Evolutionary conservation across 805 yeast genomes (phyloP), one percentile per base, ranked within the genome.

Genomic region (Pichia californica): DNA sequence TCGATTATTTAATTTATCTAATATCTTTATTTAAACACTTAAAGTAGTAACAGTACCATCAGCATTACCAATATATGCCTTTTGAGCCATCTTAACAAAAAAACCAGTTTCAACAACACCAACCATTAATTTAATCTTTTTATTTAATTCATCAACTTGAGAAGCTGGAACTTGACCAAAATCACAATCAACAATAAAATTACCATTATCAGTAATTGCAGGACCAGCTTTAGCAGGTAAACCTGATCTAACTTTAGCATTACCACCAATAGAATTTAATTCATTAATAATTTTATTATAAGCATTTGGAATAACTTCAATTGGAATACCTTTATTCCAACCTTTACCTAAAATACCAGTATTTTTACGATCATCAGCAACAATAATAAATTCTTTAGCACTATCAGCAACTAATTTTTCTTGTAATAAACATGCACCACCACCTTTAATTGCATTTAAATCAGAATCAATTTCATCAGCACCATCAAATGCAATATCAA

Each of bases 61-160:
- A 34, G 78, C 71, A 59, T 87, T 88, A 37, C 99, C 99, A 59
- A 93, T 86, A 65, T 89, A 93, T 7, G 91, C 93, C 60, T 76
- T 84, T 38, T 68, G 68, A 23, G 95, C 91, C 77, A 79, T 72
- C 41, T 71, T 71, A 36, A 79, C 76, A 67, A 93, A 93, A 48
- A 93, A 69, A 1, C 99, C 99, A 9, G 96, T 89, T 64, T 93
- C 99, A 14, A 93, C 97, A 25, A 93, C 97, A 36, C 99, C 99
- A 20, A 88, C 85, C 55, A 91, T 67, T 41, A 70, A 59, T 64
- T 85, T 88, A 62, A 93, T 79, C 54, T 77, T 62, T 29, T 59
- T 49, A 61, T 89, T 89, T 52, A 93, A 73, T 30, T 49, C 53
- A 14, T 43, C 54, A 5, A 78, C 76, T 42, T 71, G 61, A 11